Evolutionary conservation across 2,329 filamentous ascomycete genomes (phyloP).

Genomic region (Emmonsia crescens): DNA sequence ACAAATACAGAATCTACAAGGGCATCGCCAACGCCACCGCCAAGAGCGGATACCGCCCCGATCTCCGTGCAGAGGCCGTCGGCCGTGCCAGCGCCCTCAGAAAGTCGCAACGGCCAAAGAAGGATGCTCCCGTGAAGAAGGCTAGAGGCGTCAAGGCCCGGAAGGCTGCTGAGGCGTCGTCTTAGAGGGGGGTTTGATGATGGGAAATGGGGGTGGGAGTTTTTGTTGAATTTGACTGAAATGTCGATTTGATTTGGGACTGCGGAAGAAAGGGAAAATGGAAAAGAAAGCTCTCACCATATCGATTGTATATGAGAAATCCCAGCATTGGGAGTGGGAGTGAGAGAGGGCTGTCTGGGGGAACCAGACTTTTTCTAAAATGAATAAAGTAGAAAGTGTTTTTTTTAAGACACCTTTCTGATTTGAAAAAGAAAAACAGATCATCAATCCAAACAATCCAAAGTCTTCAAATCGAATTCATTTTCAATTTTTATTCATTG

Average conservation of each 20-base stretch:
- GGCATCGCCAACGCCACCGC: constrained; percentile 70
- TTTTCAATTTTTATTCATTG: background rate
- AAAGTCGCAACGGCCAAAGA: constrained; percentile 65
- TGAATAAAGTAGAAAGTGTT: background rate
- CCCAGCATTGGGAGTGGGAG: too few species aligned
- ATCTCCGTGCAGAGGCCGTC: constrained; percentile 68
- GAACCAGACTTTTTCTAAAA: background rate
- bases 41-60: constrained; percentile 74
- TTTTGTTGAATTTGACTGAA: background rate
- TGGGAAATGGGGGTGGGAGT: background rate
- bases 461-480: background rate
- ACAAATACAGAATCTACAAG: constrained; percentile 63
- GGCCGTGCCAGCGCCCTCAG: constrained; percentile 79
- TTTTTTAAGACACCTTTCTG: background rate
- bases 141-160: constrained; percentile 65
- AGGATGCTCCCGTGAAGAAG: constrained; percentile 64
- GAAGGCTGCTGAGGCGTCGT: constrained; percentile 45
- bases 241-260: background rate
- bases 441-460: too few species aligned
- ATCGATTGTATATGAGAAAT: too few species aligned
- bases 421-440: background rate
- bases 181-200: background rate
- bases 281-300: background rate
- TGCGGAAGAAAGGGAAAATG: background rate
- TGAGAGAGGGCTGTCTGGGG: background rate